Conservation (phyloP, 352 stramenopile species). For the Pythium coloratum region DNA sequence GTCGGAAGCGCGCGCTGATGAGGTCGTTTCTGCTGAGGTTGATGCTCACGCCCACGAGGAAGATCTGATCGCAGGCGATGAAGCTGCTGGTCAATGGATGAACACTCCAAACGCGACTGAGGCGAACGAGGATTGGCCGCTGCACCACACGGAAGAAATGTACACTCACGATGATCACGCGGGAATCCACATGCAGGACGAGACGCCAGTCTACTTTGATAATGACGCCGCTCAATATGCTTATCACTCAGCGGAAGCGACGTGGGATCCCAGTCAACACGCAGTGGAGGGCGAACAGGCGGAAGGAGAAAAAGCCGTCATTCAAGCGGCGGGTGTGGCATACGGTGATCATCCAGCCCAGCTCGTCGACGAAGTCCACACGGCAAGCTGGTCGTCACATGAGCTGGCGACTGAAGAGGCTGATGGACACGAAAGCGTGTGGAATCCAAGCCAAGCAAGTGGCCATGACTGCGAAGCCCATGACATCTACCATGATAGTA, state of each 20-base stretch:
- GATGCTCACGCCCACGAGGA: neutral
- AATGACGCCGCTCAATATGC: no score
- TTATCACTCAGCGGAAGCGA: no score
- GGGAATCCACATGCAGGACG: no score
- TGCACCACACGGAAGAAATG: no score
- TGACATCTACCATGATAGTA: neutral
- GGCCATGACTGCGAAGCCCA: neutral
- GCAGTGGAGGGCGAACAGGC: neutral
- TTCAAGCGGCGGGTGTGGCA: neutral
- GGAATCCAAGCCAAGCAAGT: neutral
- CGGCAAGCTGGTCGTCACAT: neutral
- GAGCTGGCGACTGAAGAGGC: neutral
- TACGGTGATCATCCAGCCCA: neutral
- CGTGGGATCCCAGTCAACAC: no score
- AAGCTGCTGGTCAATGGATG: no score
- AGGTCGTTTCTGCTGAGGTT: neutral
- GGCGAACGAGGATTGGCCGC: no score
- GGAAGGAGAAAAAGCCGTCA: neutral
- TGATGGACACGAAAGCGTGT: neutral
- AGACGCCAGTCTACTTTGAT: no score
- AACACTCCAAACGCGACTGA: no score
- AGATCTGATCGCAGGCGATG: no score
- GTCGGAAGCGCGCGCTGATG: neutral
- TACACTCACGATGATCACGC: no score
- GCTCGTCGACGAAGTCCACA: no score